Evolutionary conservation across 2,329 filamentous ascomycete species (phyloP).

Genomic region (Coniella vitis): DNA sequence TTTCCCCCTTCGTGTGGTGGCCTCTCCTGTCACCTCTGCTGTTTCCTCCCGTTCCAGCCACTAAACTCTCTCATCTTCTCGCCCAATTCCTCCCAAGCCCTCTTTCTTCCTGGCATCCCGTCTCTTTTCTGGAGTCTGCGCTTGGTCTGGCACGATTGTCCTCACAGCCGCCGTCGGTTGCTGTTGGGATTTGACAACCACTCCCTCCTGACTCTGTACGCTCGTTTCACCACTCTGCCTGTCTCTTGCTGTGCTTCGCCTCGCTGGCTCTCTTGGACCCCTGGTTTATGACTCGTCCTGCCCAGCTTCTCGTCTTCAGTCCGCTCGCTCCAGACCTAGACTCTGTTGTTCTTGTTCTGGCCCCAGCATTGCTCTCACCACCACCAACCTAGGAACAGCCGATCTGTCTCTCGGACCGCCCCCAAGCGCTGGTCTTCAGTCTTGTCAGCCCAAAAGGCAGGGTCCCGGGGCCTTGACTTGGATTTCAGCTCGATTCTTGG

Average conservation of each 20-base stretch:
- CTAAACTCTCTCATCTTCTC: slow-evolving; percentile 15
- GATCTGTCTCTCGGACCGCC: background rate
- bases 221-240: slow-evolving; percentile 24
- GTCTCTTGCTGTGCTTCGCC: slow-evolving; percentile 15
- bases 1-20: background rate
- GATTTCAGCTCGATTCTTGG: slow-evolving; percentile 55
- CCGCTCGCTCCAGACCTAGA: background rate
- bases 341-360: background rate
- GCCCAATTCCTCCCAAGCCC: slow-evolving; percentile 3
- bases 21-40: too few species aligned
- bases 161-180: slow-evolving; percentile 11
- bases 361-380: background rate
- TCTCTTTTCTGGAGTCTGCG: slow-evolving; percentile 12
- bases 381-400: background rate
- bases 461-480: slow-evolving; percentile 31
- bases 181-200: slow-evolving; percentile 18
- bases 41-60: slow-evolving; percentile 8
- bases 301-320: slow-evolving; percentile 13
- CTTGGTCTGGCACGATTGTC: slow-evolving; percentile 8
- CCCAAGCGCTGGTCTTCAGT: slow-evolving; percentile 3
- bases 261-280: slow-evolving; percentile 17
- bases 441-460: slow-evolving; percentile 4
- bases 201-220: slow-evolving; percentile 17
- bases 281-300: slow-evolving; percentile 16
- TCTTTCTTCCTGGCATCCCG: background rate